phyloP scores from a whole-genome alignment of 2,329 filamentous ascomycete genomes.

The Laburnicola sp. region DNA sequence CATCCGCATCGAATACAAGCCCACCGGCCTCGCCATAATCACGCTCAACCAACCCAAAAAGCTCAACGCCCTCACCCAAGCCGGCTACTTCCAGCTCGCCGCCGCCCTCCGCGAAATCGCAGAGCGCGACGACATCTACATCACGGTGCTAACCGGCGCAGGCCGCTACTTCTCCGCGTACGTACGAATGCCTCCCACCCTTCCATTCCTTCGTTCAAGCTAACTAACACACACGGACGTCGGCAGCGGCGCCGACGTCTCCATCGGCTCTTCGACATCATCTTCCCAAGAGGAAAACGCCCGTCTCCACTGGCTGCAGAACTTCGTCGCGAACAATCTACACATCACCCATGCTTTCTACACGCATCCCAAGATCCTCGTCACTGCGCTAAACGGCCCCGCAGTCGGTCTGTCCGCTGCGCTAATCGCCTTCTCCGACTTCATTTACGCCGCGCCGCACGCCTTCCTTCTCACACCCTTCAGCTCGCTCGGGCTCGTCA shows the following conservation, averaged over 20 bases:
- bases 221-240: constrained; percentile 2
- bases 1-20: constrained; percentile 65
- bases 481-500: constrained; percentile 82
- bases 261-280: constrained; percentile 53
- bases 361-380: constrained; percentile 89
- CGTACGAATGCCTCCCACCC: constrained; percentile 29
- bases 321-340: constrained; percentile 83
- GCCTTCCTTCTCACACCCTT: constrained; percentile 91
- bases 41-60: constrained; percentile 84
- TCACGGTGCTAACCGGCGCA: constrained; percentile 82
- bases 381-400: constrained; percentile 89
- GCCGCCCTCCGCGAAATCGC: constrained; percentile 76
- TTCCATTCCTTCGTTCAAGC: not conserved
- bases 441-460: constrained; percentile 80
- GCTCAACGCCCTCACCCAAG: constrained; percentile 76
- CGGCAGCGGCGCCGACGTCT: constrained; percentile 76
- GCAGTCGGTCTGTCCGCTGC: constrained; percentile 87
- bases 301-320: constrained; percentile 64
- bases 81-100: constrained; percentile 77
- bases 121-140: constrained; percentile 73
- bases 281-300: constrained; percentile 40
- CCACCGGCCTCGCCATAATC: constrained; percentile 72
- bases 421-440: constrained; percentile 81
- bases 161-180: constrained; percentile 88
- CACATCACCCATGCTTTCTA: constrained; percentile 90